These are phyloP conservation scores for Podaxis mareebaensis DNA, from an alignment of 768 basidiomycete genomes.

Conservation along the genomic window DNA sequence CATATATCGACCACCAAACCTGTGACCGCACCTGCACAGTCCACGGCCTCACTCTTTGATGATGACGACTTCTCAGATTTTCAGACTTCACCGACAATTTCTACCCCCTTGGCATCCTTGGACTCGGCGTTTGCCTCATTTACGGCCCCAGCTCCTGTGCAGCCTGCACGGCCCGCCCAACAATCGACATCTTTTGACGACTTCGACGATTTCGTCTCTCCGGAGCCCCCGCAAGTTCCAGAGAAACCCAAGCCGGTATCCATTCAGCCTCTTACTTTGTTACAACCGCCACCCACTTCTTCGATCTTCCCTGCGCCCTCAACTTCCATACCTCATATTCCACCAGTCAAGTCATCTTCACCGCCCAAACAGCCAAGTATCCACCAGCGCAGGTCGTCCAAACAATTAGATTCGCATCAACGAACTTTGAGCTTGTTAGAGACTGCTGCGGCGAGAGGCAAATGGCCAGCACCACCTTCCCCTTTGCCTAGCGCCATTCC, in stretches of 20 bases:
- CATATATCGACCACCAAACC: conserved; percentile 14
- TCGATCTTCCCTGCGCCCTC: conserved; percentile 7
- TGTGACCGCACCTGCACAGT: conserved; percentile 27
- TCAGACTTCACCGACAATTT: conserved; percentile 35
- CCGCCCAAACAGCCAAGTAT: conserved; percentile 11
- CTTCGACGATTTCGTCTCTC: conserved; percentile 47
- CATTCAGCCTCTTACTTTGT: conserved; percentile 1
- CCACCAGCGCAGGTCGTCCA: conserved; percentile 31
- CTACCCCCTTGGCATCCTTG: conserved; percentile 20
- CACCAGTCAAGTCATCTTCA: conserved; percentile 10
- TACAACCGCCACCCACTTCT: conserved; percentile 1
- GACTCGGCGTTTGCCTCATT: conserved; percentile 6
- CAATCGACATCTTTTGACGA: conserved; percentile 30
- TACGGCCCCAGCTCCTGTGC: conserved; percentile 7
- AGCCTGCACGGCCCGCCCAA: conserved; percentile 18
- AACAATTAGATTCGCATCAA: conserved; percentile 46
- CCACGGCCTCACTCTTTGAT: conserved; percentile 28
- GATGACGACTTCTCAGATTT: conserved; percentile 61
- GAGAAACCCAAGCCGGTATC: conserved; percentile 40
- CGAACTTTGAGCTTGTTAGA: conserved; percentile 61
- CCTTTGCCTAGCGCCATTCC: conserved; percentile 27
- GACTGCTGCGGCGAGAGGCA: conserved; percentile 52
- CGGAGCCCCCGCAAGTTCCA: conserved; percentile 12
- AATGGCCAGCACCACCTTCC: conserved; percentile 41
- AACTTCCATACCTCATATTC: conserved; percentile 5